These are phyloP conservation scores for Didymella segeticola DNA, from an alignment of 2,329 filamentous ascomycete genomes.

Conservation along the genomic window DNA sequence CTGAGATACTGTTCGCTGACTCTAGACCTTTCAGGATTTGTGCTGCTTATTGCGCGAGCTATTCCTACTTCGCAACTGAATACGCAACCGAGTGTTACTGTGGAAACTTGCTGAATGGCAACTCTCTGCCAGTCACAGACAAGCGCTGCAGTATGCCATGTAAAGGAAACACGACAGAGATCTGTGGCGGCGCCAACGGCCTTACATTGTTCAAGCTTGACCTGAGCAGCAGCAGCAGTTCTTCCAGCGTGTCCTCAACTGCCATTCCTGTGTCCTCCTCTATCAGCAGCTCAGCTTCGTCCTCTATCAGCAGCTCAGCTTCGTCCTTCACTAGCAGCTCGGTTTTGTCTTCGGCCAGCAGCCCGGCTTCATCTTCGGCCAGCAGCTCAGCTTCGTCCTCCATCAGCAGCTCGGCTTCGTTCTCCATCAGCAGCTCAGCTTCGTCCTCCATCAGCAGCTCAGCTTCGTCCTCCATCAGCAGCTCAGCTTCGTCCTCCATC, in stretches of 20 bases:
- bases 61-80: constrained; percentile 5
- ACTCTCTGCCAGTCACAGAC: constrained; percentile 22
- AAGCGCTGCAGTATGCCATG: constrained; percentile 38
- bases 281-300: neutral
- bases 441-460: neutral
- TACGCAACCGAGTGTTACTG: constrained; percentile 23
- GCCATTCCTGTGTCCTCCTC: no score
- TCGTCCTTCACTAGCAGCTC: neutral
- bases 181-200: constrained; percentile 22
- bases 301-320: neutral
- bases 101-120: constrained; percentile 12
- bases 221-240: neutral
- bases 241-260: neutral
- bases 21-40: no score
- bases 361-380: neutral
- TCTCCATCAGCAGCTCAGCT: neutral
- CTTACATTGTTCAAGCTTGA: constrained; percentile 18
- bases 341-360: neutral
- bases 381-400: neutral
- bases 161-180: constrained; percentile 15
- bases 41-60: constrained; percentile 1
- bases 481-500: neutral
- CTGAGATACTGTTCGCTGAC: no score
- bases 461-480: neutral
- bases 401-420: neutral